A percentile compares a stretch with the other conserved stretches of the same genome.
phyloP scores from a whole-genome alignment of 208 protist species.

The Acanthamoeba sp. region DNA sequence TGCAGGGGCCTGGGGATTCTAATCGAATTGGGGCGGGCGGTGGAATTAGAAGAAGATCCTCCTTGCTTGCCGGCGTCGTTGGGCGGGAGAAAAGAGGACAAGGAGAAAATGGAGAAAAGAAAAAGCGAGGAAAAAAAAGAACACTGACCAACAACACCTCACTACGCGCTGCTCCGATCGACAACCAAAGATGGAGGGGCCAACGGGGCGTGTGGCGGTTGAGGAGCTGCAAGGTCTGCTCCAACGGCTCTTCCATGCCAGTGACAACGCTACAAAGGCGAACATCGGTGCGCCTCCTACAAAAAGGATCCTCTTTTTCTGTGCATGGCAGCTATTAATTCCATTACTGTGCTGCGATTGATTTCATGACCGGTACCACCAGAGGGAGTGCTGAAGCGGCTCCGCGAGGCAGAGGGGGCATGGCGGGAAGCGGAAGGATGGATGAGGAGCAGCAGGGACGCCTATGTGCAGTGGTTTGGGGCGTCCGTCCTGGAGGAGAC shows the following conservation, averaged over 20 bases:
- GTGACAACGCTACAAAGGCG: not conserved
- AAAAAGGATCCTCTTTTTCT: not conserved
- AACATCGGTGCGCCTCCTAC: not conserved
- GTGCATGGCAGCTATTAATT: no score
- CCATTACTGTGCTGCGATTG: not conserved
- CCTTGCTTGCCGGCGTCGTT: no score
- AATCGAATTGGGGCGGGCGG: no score
- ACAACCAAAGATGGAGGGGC: not conserved
- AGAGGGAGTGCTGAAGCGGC: not conserved
- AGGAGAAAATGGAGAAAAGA: no score
- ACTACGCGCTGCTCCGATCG: no score
- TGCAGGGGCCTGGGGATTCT: no score
- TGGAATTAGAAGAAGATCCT: no score
- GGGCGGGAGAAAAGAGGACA: no score
- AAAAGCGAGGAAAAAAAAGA: no score
- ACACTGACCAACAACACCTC: not conserved
- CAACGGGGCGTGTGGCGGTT: not conserved
- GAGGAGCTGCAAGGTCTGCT: not conserved
- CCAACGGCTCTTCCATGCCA: conserved; percentile 2
- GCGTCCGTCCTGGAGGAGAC: not conserved
- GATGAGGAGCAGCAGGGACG: conserved; percentile 13
- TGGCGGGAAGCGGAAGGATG: not conserved
- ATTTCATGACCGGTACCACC: not conserved
- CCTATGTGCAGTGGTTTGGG: conserved; percentile 36
- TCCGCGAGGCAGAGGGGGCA: not conserved